A percentile compares a stretch with the other conserved stretches of the same genome.
Conservation (phyloP, 1,284 basidiomycete genomes). For the Ganoderma lingzhi region DNA sequence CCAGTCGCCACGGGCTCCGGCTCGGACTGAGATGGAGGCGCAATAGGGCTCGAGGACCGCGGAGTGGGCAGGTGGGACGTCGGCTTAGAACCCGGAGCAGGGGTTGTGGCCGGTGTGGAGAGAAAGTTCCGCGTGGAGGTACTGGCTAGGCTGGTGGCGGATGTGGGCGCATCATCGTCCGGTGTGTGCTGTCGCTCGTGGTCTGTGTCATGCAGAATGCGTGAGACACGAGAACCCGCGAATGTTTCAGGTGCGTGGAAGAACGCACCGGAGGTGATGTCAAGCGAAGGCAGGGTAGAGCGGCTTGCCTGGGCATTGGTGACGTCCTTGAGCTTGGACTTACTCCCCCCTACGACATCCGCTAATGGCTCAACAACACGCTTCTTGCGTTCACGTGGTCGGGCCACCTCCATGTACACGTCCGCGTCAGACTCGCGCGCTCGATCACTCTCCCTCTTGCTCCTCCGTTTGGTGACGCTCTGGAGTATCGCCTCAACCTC, state of each 20-base stretch:
- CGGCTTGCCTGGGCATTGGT: slow-evolving; percentile 61
- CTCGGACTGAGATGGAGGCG: slow-evolving; percentile 47
- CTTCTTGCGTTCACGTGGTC: slow-evolving; percentile 51
- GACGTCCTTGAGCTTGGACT: slow-evolving; percentile 68
- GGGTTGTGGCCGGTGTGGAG: slow-evolving; percentile 51
- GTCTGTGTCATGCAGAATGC: slow-evolving; percentile 40
- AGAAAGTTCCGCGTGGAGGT: slow-evolving; percentile 50
- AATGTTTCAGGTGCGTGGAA: slow-evolving; percentile 1
- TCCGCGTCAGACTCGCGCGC: slow-evolving; percentile 34
- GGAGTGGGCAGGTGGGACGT: slow-evolving; percentile 50
- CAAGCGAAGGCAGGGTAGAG: slow-evolving; percentile 45
- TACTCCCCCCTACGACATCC: slow-evolving; percentile 46
- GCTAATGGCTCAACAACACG: slow-evolving; percentile 44
- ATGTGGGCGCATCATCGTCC: slow-evolving; percentile 47
- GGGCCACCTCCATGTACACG: slow-evolving; percentile 17
- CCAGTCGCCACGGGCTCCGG: slow-evolving; percentile 48
- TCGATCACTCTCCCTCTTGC: slow-evolving; percentile 45
- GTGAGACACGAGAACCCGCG: slow-evolving; percentile 11
- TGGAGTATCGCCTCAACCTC: slow-evolving; percentile 42
- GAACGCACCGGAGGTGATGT: slow-evolving; percentile 44
- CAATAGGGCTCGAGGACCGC: slow-evolving; percentile 58
- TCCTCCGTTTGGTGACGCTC: slow-evolving; percentile 44
- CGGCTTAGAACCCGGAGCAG: slow-evolving; percentile 39
- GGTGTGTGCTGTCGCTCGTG: slow-evolving; percentile 49
- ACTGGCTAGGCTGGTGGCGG: slow-evolving; percentile 42